A percentile compares a stretch with the other conserved stretches of the same genome.
Conservation (phyloP, 805 yeast genomes). For the Kodamaea kaohsiungensis region DNA sequence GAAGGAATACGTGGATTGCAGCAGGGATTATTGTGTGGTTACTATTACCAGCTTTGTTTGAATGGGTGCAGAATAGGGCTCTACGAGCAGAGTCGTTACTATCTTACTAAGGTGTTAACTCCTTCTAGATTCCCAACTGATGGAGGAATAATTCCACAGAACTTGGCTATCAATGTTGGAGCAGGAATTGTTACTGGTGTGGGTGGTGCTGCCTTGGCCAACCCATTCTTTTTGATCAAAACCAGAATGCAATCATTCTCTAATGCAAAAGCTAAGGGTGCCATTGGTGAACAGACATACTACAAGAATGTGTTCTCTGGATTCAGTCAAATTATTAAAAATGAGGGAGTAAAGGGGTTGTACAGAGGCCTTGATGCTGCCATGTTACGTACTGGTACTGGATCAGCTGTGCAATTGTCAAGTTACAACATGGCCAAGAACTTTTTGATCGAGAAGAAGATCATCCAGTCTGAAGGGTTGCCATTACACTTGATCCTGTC, state of each 20-base stretch:
- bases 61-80: conserved; percentile 95
- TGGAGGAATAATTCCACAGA: conserved; percentile 33
- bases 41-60: conserved; percentile 83
- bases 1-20: conserved; percentile 91
- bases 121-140: conserved; percentile 30
- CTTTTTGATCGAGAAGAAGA: conserved; percentile 48
- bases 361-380: conserved; percentile 96
- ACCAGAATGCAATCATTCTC: conserved; percentile 97
- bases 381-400: conserved; percentile 89
- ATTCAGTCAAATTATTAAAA: conserved; percentile 53
- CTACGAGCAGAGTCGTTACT: conserved; percentile 81
- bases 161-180: conserved; percentile 59
- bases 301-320: conserved; percentile 75
- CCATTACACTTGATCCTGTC: conserved; percentile 71
- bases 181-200: conserved; percentile 86
- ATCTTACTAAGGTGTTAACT: conserved; percentile 54
- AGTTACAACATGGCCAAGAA: conserved; percentile 78
- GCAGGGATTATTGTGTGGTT: conserved; percentile 87
- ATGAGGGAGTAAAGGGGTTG: conserved; percentile 77
- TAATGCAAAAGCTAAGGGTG: conserved; percentile 30
- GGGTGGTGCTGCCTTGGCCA: conserved; percentile 85
- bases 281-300: conserved; percentile 91
- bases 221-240: conserved; percentile 89
- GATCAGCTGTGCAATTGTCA: conserved; percentile 94
- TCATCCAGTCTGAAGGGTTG: conserved; percentile 61